phyloP scores from a whole-genome alignment of 192 early-diverging fungal genomes.

The Coemansia sp. region DNA sequence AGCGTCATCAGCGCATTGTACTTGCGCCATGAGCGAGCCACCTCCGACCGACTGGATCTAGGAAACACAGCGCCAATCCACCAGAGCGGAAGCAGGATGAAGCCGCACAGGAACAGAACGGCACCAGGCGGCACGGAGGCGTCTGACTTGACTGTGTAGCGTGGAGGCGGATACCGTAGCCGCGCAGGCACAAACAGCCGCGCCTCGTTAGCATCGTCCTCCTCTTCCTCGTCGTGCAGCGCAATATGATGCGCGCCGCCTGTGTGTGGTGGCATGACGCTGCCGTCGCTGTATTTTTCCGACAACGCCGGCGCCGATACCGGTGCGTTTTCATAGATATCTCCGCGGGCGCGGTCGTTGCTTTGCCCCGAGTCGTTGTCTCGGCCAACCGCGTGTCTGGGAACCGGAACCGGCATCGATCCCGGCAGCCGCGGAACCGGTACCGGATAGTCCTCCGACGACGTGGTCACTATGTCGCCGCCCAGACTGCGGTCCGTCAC shows the following conservation, averaged over 20 bases:
- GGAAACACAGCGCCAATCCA: conserved; percentile 54
- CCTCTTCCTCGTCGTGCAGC: conserved; percentile 43
- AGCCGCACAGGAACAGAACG: conserved; percentile 44
- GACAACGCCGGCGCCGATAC: neutral
- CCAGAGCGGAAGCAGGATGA: conserved; percentile 52
- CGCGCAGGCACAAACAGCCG: conserved; percentile 42
- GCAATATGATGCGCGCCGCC: conserved; percentile 1
- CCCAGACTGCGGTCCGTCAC: conserved; percentile 10
- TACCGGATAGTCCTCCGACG: conserved; percentile 25
- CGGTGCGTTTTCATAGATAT: neutral
- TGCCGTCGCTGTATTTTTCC: neutral
- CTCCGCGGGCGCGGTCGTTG: neutral
- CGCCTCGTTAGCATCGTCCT: conserved; percentile 54
- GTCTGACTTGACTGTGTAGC: conserved; percentile 30
- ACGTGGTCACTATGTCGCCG: conserved; percentile 11
- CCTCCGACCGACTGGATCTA: conserved; percentile 19
- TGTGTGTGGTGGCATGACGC: neutral
- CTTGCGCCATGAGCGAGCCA: conserved; percentile 50
- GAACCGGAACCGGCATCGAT: neutral
- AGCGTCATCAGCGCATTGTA: conserved; percentile 56
- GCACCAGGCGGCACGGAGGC: conserved; percentile 30
- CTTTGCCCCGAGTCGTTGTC: conserved; percentile 18
- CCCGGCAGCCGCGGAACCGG: conserved; percentile 15
- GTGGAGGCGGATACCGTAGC: conserved; percentile 39
- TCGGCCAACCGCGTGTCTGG: conserved; percentile 6